Evolutionary conservation across 164 flowering plant species (phyloP), one percentile per base, ranked within the genome.

Genomic region (Echeveria elegans): DNA sequence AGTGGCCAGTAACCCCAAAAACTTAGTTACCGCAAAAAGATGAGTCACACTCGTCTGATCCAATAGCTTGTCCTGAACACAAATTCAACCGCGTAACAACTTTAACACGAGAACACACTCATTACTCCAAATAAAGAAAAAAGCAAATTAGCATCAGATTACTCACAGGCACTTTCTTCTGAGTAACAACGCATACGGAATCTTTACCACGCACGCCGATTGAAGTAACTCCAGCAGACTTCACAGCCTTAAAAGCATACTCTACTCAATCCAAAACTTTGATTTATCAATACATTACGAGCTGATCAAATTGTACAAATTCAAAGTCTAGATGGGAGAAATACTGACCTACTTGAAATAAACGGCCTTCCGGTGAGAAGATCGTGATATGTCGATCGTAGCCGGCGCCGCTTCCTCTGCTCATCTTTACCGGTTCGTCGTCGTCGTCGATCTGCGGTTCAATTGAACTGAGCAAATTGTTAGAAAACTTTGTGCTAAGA

Each of bases 311-410:
- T 52, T 7, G 58, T 6, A 52, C 26, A 23, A 21, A 21, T 52
- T 6, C 28, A 14, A 52, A 52, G 26, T 48, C 8, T 2, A 48
- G n/a, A n/a, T n/a, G n/a, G n/a, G n/a, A n/a, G 10, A 10, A 1
- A 40, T 8, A 32, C 88, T 63, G 79, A 84, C 94, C 92, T 16
- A 91, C 95, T 87, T 92, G 98, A 75, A 84, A 88, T 59, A 92
- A 88, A 48, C 98, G 96, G 67, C 96, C 98, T 77, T 92, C 98
- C 0, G 98, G 98, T 6, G 96, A 92, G 83, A 92, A 92, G 72
- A 92, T 92, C 24, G 98, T 92, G 69, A 92, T 90, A 81, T 92
- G 98, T 30, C 98, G 95, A 85, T 92, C 98, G 79, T 92, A 92
- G 5, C 98, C 98, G 50, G 81, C 98, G 81, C 98, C 98, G 65